phyloP scores from a whole-genome alignment of 805 yeast genomes.

The Ogataea nakhonphanomensis region DNA sequence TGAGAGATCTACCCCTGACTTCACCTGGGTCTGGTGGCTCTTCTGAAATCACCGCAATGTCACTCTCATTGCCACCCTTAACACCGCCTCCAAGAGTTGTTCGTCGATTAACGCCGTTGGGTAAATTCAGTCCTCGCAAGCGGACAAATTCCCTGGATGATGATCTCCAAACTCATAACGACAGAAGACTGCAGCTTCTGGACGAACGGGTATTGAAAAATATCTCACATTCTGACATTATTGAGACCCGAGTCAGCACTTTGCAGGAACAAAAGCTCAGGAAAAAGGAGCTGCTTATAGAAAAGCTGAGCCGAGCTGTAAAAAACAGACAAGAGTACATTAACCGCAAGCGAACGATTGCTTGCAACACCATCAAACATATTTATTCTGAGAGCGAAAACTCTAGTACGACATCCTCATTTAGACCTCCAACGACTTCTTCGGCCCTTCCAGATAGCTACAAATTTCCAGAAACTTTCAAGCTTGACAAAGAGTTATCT shows the following conservation, averaged over 20 bases:
- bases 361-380: slow-evolving; percentile 16
- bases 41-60: slow-evolving; percentile 11
- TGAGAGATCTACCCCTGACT: background rate
- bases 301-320: slow-evolving; percentile 17
- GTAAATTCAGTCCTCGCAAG: slow-evolving; percentile 18
- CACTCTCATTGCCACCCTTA: slow-evolving; percentile 21
- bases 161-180: slow-evolving; percentile 17
- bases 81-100: slow-evolving; percentile 25
- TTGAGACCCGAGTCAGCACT: slow-evolving; percentile 6
- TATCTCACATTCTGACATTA: slow-evolving; percentile 10
- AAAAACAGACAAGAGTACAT: slow-evolving; percentile 17
- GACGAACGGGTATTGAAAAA: slow-evolving; percentile 10
- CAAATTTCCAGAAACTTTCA: slow-evolving; percentile 8
- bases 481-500: background rate
- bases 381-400: slow-evolving; percentile 7
- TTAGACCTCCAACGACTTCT: no score
- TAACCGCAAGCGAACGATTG: slow-evolving; percentile 18
- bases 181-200: slow-evolving; percentile 17
- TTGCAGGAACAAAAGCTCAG: slow-evolving; percentile 6
- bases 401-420: no score
- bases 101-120: slow-evolving; percentile 24
- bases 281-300: slow-evolving; percentile 10
- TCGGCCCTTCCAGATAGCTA: background rate
- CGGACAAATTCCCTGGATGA: slow-evolving; percentile 17
- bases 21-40: slow-evolving; percentile 4